phyloP scores from a whole-genome alignment of 441 rosid genomes.

The Caryocar brasiliense region DNA sequence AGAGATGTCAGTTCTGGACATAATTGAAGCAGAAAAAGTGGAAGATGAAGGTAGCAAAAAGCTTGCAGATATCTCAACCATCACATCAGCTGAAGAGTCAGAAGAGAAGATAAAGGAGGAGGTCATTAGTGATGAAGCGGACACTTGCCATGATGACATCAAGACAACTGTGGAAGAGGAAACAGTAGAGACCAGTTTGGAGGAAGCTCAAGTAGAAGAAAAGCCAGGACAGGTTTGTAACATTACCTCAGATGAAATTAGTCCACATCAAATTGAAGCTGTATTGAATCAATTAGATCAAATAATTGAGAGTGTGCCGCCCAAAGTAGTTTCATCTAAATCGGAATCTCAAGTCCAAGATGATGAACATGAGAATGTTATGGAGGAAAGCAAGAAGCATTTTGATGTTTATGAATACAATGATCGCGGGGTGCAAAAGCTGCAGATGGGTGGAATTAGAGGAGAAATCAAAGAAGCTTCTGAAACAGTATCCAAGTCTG shows the following conservation, averaged over 20 bases:
- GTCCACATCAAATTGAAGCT: constrained; percentile 6
- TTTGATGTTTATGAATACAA: constrained; percentile 7
- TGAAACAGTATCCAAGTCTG: constrained; percentile 1
- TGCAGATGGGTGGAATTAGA: not conserved
- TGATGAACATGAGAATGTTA: constrained; percentile 10
- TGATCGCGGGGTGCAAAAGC: constrained; percentile 9
- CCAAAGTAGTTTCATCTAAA: constrained; percentile 17
- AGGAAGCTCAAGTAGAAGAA: constrained; percentile 13
- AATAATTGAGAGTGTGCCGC: not conserved
- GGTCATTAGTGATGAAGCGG: constrained; percentile 11
- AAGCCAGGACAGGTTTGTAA: constrained; percentile 2
- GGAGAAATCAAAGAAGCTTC: constrained; percentile 17
- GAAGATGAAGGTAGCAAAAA: constrained; percentile 8
- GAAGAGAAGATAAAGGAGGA: constrained; percentile 12
- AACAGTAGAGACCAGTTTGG: constrained; percentile 10
- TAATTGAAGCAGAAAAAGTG: constrained; percentile 10
- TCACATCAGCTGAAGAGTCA: constrained; percentile 2
- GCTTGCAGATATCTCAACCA: not conserved
- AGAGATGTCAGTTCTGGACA: constrained; percentile 9
- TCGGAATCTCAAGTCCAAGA: constrained; percentile 11
- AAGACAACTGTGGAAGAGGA: constrained; percentile 5
- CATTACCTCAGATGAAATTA: constrained; percentile 5
- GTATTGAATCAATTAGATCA: constrained; percentile 11
- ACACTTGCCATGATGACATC: not conserved
- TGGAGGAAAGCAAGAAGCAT: constrained; percentile 5